Evolutionary conservation across 345 rosid species (phyloP), one percentile per base, ranked within the genome.

Genomic region (Linum lewisii): DNA sequence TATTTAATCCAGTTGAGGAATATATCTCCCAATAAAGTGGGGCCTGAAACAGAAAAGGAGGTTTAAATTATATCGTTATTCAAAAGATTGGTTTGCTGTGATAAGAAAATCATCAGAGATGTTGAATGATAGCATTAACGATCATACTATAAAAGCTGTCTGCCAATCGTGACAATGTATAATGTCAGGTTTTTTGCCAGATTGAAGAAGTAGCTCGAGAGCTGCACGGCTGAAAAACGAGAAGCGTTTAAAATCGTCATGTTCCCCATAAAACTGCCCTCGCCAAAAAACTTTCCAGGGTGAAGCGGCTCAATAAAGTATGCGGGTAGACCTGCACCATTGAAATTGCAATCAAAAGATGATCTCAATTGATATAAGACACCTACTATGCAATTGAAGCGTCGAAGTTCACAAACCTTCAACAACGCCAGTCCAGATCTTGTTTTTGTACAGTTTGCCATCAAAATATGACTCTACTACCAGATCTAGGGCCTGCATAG

Each of bases 211-310:
- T 75, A 88, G 74, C 81, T 93, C 95, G 58, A 93, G 82, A 6
- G 99, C 99, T 57, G 95, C 97, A 21, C 95, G 95, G 73, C 99
- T 86, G 61, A 93, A 93, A 74, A 68, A 93, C 20, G 95, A 88
- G 71, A 93, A 93, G 49, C 99, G 90, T 70, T 62, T 83, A 70
- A 88, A 88, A 79, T 93, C 99, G 69, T 93, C 97, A 57, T 65
- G 78, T 77, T 88, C 95, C 60, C 99, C 99, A 63, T 93, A 93
- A 69, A 82, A 75, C 60, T 81, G 83, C 60, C 96, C 97, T 76
- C 97, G 83, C 95, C 95, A 93, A 58, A 93, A 93, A 88, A 88
- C 63, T 84, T 88, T 66, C 75, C 79, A 21, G 97, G 97, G 76
- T 88, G 99, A 73, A 79, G 95, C 67, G 99, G 97, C 80, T 93